phyloP scores from a whole-genome alignment of 1,139 yeast species.

The Kodamaea sp. region DNA sequence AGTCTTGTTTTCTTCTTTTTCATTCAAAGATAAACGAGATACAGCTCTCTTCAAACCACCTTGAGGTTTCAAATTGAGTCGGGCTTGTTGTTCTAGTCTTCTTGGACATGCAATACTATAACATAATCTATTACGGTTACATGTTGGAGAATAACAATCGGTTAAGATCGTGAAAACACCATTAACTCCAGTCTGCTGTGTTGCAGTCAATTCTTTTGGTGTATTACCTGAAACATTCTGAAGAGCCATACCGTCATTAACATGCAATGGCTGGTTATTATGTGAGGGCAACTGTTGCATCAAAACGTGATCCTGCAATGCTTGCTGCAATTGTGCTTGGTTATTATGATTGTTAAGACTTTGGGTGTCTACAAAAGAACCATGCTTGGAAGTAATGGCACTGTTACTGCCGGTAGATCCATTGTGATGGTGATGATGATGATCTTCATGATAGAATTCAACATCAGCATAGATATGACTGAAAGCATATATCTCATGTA shows the following conservation, averaged over 20 bases:
- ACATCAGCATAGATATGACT: slow-evolving; percentile 52
- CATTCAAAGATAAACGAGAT: slow-evolving; percentile 70
- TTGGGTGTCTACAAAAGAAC: slow-evolving; percentile 23
- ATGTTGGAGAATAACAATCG: slow-evolving; percentile 95
- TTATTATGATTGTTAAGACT: slow-evolving; percentile 5
- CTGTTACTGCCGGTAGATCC: slow-evolving; percentile 16
- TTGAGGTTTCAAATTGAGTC: slow-evolving; percentile 82
- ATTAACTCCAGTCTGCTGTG: slow-evolving; percentile 49
- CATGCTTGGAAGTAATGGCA: slow-evolving; percentile 27
- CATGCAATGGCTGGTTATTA: slow-evolving; percentile 7
- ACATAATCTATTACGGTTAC: slow-evolving; percentile 83
- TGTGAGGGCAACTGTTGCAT: slow-evolving; percentile 14
- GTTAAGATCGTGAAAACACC: slow-evolving; percentile 92
- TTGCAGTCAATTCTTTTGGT: slow-evolving; percentile 9
- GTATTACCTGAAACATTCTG: slow-evolving; percentile 4
- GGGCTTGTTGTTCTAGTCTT: slow-evolving; percentile 91
- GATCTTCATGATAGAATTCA: slow-evolving; percentile 35
- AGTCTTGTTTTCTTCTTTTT: slow-evolving; percentile 78
- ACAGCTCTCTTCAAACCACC: slow-evolving; percentile 86
- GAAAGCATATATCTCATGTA: slow-evolving; percentile 84
- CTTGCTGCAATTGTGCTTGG: slow-evolving; percentile 9
- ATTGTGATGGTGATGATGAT: slow-evolving; percentile 7
- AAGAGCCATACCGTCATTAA: slow-evolving; percentile 2
- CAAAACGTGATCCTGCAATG: slow-evolving; percentile 13
- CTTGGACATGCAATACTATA: slow-evolving; percentile 98